Percentiles rank a stretch among this genome's conserved stretches.
Conservation (phyloP, 2,329 filamentous ascomycete species). For the Colletotrichum tanaceti region DNA sequence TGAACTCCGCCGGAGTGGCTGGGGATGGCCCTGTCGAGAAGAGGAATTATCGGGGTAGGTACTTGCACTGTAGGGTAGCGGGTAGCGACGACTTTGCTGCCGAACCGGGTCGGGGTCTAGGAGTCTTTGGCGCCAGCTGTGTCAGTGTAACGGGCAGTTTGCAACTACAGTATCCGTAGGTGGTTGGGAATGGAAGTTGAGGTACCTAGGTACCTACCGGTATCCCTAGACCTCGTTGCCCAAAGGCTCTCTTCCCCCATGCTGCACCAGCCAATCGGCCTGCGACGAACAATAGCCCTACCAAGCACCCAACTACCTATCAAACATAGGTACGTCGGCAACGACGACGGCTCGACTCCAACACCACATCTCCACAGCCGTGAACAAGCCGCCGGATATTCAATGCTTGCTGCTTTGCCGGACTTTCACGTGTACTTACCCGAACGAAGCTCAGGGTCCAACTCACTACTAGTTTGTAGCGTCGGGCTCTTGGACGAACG, state of each 20-base stretch:
- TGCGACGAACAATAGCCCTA: background rate
- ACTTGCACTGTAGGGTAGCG: too few relatives aligned
- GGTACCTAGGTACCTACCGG: too few relatives aligned
- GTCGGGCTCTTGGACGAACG: conserved; percentile 13
- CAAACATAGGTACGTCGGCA: background rate
- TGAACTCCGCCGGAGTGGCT: background rate
- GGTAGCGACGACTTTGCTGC: background rate
- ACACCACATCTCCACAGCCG: too few relatives aligned
- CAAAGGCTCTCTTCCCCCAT: background rate
- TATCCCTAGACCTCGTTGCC: background rate
- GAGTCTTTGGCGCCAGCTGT: too few relatives aligned
- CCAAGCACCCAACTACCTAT: background rate
- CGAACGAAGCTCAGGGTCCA: background rate
- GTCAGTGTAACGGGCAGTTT: too few relatives aligned
- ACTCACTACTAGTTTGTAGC: background rate
- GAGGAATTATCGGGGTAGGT: too few relatives aligned
- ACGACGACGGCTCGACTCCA: background rate
- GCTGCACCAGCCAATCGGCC: too few relatives aligned
- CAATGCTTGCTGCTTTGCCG: background rate
- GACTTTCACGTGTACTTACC: too few relatives aligned
- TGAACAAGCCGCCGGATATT: background rate
- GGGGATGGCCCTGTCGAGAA: background rate
- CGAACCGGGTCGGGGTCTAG: background rate
- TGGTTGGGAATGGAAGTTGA: background rate
- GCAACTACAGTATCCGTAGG: too few relatives aligned